Evolutionary conservation across 2,329 filamentous ascomycete genomes (phyloP).

Genomic region (Lasiodiplodia gonubiensis): DNA sequence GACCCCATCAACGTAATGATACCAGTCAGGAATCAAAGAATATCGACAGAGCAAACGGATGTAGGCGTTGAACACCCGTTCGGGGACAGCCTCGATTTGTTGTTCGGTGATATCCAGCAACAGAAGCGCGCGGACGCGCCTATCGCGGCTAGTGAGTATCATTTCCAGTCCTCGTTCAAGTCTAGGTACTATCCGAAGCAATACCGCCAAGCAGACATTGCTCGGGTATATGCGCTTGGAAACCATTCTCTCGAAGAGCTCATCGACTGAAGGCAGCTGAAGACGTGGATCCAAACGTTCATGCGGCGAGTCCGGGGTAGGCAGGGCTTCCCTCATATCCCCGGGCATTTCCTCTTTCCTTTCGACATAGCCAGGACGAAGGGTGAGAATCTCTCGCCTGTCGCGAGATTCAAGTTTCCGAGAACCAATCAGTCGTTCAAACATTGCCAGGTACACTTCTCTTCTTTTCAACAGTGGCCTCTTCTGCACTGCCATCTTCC

Average conservation of each 20-base stretch:
- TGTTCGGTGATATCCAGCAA: conserved; percentile 15
- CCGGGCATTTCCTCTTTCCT: conserved; percentile 57
- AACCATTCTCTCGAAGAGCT: conserved; percentile 66
- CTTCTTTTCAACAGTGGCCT: too few relatives aligned
- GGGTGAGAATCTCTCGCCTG: not conserved
- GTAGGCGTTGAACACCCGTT: conserved; percentile 57
- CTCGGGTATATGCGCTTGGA: conserved; percentile 55
- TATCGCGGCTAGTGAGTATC: not conserved
- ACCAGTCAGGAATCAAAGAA: conserved; percentile 37
- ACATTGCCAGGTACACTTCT: conserved; percentile 61
- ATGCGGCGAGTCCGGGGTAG: conserved; percentile 64
- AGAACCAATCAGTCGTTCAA: conserved; percentile 54
- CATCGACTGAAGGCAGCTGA: conserved; percentile 62
- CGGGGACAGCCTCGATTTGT: conserved; percentile 41
- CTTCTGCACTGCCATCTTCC: conserved; percentile 22
- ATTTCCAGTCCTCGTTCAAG: conserved; percentile 26
- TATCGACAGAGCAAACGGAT: conserved; percentile 57
- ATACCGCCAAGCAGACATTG: conserved; percentile 58
- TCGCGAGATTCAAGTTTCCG: not conserved
- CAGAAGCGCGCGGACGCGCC: not conserved
- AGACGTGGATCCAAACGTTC: conserved; percentile 70
- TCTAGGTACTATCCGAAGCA: conserved; percentile 54
- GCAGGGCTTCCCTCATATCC: conserved; percentile 61
- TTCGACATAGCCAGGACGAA: not conserved
- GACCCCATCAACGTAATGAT: not conserved